phyloP scores from a whole-genome alignment of 1,284 basidiomycete genomes.

The Sanghuangporus weigelae region DNA sequence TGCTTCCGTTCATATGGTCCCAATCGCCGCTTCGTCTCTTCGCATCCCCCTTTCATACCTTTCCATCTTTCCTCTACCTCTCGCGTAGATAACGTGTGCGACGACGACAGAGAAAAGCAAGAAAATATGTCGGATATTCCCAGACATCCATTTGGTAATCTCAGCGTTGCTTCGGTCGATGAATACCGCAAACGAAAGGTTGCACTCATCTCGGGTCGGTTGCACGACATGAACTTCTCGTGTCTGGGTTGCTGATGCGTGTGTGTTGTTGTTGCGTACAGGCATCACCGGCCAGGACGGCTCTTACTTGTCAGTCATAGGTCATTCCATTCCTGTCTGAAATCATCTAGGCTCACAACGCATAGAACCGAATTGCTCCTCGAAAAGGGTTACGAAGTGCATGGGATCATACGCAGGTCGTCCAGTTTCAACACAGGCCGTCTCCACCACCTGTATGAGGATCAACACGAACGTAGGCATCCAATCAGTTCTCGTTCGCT shows the following conservation, averaged over 20 bases:
- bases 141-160: slow-evolving; percentile 39
- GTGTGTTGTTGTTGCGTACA: slow-evolving; percentile 27
- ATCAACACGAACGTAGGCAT: slow-evolving; percentile 75
- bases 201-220: slow-evolving; percentile 79
- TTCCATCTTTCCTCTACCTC: neutral
- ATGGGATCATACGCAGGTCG: slow-evolving; percentile 89
- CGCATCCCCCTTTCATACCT: neutral
- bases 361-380: slow-evolving; percentile 76
- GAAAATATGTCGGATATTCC: slow-evolving; percentile 11
- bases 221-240: slow-evolving; percentile 1
- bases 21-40: neutral
- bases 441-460: slow-evolving; percentile 84
- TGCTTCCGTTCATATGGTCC: neutral
- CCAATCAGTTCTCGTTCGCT: neutral
- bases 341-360: slow-evolving; percentile 19
- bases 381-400: slow-evolving; percentile 85
- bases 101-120: neutral
- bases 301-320: slow-evolving; percentile 66
- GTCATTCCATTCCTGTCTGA: neutral
- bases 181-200: slow-evolving; percentile 85
- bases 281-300: slow-evolving; percentile 93
- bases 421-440: slow-evolving; percentile 93
- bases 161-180: slow-evolving; percentile 62
- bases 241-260: neutral
- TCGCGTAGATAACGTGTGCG: neutral